A percentile compares a stretch with the other conserved stretches of the same genome.
phyloP scores from a whole-genome alignment of 2,329 filamentous ascomycete genomes.

The Ophiostoma perfectum region DNA sequence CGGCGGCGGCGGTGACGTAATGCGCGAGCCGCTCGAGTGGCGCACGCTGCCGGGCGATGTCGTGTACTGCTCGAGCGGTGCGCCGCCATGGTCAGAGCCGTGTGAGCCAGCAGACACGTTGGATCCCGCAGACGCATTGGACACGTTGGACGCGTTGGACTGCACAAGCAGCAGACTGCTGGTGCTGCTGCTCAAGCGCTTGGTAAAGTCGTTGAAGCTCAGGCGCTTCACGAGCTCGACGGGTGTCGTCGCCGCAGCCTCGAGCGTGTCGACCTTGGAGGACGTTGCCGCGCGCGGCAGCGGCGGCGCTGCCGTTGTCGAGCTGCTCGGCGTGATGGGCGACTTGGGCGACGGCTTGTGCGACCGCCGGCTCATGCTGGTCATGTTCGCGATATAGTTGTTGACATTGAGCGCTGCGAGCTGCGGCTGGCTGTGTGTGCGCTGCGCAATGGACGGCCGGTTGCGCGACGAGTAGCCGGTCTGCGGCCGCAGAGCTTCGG shows the following conservation, averaged over 20 bases:
- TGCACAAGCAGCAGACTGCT: conserved; percentile 56
- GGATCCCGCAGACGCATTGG: neutral
- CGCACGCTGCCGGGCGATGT: neutral
- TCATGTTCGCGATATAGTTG: conserved; percentile 17
- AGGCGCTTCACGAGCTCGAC: conserved; percentile 44
- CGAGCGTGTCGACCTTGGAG: neutral
- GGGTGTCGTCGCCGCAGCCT: neutral
- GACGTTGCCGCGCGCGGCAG: conserved; percentile 22
- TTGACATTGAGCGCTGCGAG: conserved; percentile 40
- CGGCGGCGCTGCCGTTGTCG: conserved; percentile 22
- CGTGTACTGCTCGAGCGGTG: neutral
- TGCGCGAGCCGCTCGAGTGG: conserved; percentile 1
- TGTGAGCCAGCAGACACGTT: neutral
- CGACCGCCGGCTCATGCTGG: conserved; percentile 19
- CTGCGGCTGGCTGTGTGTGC: conserved; percentile 47
- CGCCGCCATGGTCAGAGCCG: neutral
- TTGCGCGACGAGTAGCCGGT: conserved; percentile 46
- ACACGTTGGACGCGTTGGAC: conserved; percentile 35
- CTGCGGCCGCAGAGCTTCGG: conserved; percentile 37
- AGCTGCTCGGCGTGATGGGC: conserved; percentile 27
- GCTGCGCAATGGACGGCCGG: conserved; percentile 41
- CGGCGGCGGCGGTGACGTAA: conserved; percentile 28
- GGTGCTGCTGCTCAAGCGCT: conserved; percentile 55
- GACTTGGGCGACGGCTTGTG: conserved; percentile 16
- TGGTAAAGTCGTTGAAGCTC: conserved; percentile 58